phyloP scores from a whole-genome alignment of 345 rosid species.

The Brassica cretica region DNA sequence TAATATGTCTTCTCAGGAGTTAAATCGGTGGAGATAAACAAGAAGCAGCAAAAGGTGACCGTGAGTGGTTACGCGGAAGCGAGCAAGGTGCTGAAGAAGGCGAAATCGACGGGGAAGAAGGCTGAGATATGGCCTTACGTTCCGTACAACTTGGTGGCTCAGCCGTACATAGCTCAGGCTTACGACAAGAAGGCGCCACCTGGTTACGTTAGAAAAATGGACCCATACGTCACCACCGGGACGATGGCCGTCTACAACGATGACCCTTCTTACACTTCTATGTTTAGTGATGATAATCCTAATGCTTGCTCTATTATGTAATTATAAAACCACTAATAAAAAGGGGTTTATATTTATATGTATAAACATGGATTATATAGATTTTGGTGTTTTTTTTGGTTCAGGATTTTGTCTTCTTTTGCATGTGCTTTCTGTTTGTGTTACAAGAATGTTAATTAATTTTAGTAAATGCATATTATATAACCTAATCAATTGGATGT shows the following conservation, averaged over 20 bases:
- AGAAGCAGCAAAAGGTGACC: constrained; percentile 88
- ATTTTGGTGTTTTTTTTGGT: constrained; percentile 18
- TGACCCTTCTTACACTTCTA: constrained; percentile 52
- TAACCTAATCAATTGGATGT: constrained; percentile 6
- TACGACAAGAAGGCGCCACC: constrained; percentile 98
- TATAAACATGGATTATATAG: constrained; percentile 6
- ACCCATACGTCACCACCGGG: constrained; percentile 42
- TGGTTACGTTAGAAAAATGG: constrained; percentile 81
- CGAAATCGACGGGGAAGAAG: constrained; percentile 84
- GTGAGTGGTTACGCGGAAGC: constrained; percentile 83
- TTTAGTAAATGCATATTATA: background rate
- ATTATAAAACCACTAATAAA: background rate
- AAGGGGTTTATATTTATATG: background rate
- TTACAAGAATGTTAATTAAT: constrained; percentile 12
- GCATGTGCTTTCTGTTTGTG: constrained; percentile 31
- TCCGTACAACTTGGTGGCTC: constrained; percentile 86
- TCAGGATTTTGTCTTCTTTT: constrained; percentile 26
- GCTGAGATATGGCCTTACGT: constrained; percentile 97
- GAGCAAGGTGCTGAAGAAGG: constrained; percentile 80
- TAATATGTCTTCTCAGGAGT: constrained; percentile 55
- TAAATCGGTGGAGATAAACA: constrained; percentile 75
- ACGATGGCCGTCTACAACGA: constrained; percentile 53
- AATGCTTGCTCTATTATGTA: constrained; percentile 93
- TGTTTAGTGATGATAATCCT: constrained; percentile 90
- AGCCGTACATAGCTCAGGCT: constrained; percentile 67